Conservation (phyloP, 805 yeast species). For the Pachysolen tannophilus region DNA sequence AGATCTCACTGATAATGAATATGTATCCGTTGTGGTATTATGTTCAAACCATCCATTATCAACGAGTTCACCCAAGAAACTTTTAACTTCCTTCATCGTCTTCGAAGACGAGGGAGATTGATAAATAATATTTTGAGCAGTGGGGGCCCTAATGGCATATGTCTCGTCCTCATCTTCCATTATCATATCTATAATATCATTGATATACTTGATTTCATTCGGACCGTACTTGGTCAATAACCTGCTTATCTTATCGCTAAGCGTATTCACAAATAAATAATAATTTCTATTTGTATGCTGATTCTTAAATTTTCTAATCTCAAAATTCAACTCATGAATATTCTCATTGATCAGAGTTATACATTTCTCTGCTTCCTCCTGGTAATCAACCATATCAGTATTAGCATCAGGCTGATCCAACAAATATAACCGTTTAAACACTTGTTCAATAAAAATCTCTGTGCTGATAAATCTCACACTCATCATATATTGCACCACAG, state of each 20-base stretch:
- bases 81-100: slow-evolving; percentile 30
- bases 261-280: slow-evolving; percentile 34
- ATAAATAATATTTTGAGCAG: slow-evolving; percentile 24
- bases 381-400: background rate
- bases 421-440: slow-evolving; percentile 3
- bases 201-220: slow-evolving; percentile 37
- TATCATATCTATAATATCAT: slow-evolving; percentile 32
- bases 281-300: slow-evolving; percentile 24
- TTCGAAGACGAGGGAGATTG: slow-evolving; percentile 15
- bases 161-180: slow-evolving; percentile 22
- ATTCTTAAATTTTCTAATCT: slow-evolving; percentile 30
- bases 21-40: slow-evolving; percentile 23
- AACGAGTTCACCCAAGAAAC: slow-evolving; percentile 30
- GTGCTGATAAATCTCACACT: slow-evolving; percentile 8
- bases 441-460: slow-evolving; percentile 3
- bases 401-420: slow-evolving; percentile 1
- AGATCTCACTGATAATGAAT: slow-evolving; percentile 29
- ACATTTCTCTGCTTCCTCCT: slow-evolving; percentile 7
- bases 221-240: slow-evolving; percentile 26
- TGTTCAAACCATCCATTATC: slow-evolving; percentile 48
- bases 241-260: slow-evolving; percentile 28
- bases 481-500: slow-evolving; percentile 13
- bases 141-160: slow-evolving; percentile 26
- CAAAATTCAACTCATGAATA: slow-evolving; percentile 31
- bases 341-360: slow-evolving; percentile 18